Conservation (phyloP, 257 asterid genomes). For the Solanum bulbocastanum region DNA sequence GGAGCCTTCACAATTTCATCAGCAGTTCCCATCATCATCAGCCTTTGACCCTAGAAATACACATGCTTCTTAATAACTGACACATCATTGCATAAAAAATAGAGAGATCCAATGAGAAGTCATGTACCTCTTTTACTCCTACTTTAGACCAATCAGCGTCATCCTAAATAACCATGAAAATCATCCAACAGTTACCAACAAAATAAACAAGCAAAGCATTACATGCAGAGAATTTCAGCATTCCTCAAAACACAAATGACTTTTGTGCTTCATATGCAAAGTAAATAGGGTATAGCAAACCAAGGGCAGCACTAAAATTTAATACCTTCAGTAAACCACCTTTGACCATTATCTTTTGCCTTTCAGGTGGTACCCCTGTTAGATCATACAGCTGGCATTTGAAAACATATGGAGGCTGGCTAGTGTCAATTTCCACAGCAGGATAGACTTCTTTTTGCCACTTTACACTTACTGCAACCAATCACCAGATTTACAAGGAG, state of each 20-base stretch:
- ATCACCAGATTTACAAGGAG: background rate
- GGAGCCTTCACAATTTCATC: conserved; percentile 98
- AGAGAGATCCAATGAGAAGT: background rate
- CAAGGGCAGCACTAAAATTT: background rate
- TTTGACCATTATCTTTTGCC: conserved; percentile 98
- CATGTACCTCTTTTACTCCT: conserved; percentile 81
- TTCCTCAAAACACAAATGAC: conserved; percentile 1
- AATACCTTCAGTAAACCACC: conserved; percentile 94
- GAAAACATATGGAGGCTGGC: conserved; percentile 82
- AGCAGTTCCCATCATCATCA: conserved; percentile 99
- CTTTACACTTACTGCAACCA: conserved; percentile 80
- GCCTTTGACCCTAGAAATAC: conserved; percentile 76
- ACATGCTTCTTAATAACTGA: background rate
- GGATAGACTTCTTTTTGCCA: conserved; percentile 88
- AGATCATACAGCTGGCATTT: conserved; percentile 90
- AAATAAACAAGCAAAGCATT: background rate
- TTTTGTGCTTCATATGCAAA: background rate
- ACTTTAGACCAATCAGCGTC: conserved; percentile 91
- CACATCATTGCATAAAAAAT: background rate
- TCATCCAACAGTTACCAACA: background rate
- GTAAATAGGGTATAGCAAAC: background rate
- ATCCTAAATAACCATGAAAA: conserved; percentile 39
- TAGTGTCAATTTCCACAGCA: conserved; percentile 81
- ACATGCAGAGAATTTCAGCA: background rate
- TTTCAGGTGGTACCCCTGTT: conserved; percentile 99